A percentile compares a stretch with the other conserved stretches of the same genome.
phyloP scores from a whole-genome alignment of 1,284 basidiomycete species.

The Puccinia triticina region DNA sequence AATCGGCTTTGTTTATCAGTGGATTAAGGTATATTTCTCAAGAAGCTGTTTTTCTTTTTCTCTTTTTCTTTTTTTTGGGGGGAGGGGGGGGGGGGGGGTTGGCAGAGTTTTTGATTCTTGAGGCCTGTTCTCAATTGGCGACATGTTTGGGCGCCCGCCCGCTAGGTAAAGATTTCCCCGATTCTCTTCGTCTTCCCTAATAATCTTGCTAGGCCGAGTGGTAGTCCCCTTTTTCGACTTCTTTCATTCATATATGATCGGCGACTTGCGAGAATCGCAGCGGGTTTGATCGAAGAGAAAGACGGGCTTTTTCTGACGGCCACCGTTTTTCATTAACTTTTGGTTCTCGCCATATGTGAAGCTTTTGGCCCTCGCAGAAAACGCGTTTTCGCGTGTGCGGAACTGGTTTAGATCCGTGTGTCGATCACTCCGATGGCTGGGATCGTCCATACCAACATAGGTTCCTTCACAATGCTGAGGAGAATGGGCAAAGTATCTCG shows the following conservation, averaged over 20 bases:
- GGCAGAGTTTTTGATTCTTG: neutral
- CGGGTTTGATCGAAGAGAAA: neutral
- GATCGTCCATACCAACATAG: conserved; percentile 95
- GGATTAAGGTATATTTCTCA: neutral
- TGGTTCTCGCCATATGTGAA: conserved; percentile 76
- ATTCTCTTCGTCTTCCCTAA: neutral
- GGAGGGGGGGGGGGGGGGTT: no score
- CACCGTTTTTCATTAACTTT: conserved; percentile 3
- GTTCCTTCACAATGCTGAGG: conserved; percentile 26
- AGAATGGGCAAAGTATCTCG: conserved; percentile 64
- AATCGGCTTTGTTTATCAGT: neutral
- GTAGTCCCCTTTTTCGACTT: neutral
- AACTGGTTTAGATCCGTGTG: conserved; percentile 86
- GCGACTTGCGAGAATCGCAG: neutral
- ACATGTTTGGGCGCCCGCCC: neutral
- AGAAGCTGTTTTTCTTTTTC: neutral
- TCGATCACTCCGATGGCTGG: conserved; percentile 74
- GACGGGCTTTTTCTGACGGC: neutral
- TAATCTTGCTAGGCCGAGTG: neutral
- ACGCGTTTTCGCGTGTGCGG: conserved; percentile 67
- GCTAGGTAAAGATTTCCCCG: neutral
- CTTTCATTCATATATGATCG: neutral
- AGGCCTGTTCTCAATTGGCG: neutral
- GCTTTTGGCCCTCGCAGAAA: conserved; percentile 78
- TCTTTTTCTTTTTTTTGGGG: neutral